Percentiles rank a stretch among this genome's conserved stretches.
phyloP scores from a whole-genome alignment of 2,329 filamentous ascomycete species.

The Aspergillus nomiae region DNA sequence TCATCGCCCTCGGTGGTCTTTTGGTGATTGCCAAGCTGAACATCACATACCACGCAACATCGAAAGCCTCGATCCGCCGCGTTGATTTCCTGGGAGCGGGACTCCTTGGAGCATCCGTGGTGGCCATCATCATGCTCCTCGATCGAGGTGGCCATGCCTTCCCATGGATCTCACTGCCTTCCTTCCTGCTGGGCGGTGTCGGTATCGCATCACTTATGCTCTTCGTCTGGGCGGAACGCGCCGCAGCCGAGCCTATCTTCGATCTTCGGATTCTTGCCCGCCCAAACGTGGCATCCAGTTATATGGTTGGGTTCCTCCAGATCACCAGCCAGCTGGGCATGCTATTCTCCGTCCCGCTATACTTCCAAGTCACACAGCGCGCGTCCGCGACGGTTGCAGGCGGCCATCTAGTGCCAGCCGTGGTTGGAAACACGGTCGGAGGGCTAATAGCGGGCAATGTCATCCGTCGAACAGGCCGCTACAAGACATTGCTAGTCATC shows the following conservation, averaged over 20 bases:
- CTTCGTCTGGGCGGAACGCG: conserved; percentile 36
- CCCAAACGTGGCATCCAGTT: conserved; percentile 32
- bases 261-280: conserved; percentile 35
- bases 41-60: conserved; percentile 7
- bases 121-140: conserved; percentile 49
- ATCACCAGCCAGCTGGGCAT: conserved; percentile 61
- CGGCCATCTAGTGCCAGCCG: conserved; percentile 66
- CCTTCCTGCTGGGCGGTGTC: conserved; percentile 19
- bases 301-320: conserved; percentile 54
- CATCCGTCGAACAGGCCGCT: conserved; percentile 62
- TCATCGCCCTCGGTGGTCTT: conserved; percentile 30
- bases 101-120: conserved; percentile 48
- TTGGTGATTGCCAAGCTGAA: conserved; percentile 50
- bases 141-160: conserved; percentile 52
- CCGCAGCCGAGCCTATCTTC: conserved; percentile 40
- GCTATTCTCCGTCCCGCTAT: conserved; percentile 68
- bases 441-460: conserved; percentile 61
- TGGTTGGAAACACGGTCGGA: conserved; percentile 66
- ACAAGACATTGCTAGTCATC: conserved; percentile 57
- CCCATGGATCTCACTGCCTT: conserved; percentile 30
- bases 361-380: conserved; percentile 66
- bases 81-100: conserved; percentile 62
- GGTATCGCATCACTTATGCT: conserved; percentile 17
- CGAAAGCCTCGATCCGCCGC: conserved; percentile 45
- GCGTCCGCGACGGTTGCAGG: conserved; percentile 61